phyloP scores from a whole-genome alignment of 768 basidiomycete genomes.

The Lactifluus piperatus region DNA sequence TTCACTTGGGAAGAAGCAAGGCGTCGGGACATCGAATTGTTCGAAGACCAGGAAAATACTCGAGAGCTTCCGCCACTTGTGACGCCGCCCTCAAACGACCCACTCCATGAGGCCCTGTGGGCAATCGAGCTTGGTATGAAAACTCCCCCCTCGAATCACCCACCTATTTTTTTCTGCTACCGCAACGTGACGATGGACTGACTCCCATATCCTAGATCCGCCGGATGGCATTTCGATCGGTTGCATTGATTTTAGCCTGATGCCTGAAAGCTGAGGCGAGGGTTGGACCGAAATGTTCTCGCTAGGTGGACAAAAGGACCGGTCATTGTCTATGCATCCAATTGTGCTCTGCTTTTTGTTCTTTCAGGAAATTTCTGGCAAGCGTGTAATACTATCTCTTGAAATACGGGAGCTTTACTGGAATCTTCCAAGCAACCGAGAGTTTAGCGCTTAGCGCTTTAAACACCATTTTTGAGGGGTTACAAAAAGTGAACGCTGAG shows the following conservation, averaged over 20 bases:
- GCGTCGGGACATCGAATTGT: conserved; percentile 7
- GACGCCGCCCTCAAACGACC: background rate
- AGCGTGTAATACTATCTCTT: background rate
- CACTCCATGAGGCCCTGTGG: background rate
- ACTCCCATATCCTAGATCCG: background rate
- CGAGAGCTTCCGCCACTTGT: background rate
- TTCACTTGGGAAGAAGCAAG: conserved; percentile 15
- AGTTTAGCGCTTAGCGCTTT: background rate
- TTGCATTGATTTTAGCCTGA: conserved; percentile 15
- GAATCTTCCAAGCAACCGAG: background rate
- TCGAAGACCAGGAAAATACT: background rate
- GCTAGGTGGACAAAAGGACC: background rate
- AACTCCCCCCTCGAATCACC: too few relatives aligned
- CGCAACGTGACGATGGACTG: background rate
- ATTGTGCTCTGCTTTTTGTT: background rate
- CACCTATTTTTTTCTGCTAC: background rate
- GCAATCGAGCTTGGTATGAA: background rate
- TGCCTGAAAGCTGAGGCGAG: conserved; percentile 1
- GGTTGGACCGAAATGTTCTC: background rate
- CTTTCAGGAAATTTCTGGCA: background rate
- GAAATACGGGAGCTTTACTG: background rate
- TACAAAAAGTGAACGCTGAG: background rate
- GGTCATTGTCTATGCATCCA: background rate
- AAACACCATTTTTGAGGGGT: background rate
- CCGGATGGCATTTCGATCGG: background rate